These are phyloP conservation scores for Aspergillus sparsus DNA, from an alignment of 495 filamentous ascomycete genomes.

Conservation along the genomic window DNA sequence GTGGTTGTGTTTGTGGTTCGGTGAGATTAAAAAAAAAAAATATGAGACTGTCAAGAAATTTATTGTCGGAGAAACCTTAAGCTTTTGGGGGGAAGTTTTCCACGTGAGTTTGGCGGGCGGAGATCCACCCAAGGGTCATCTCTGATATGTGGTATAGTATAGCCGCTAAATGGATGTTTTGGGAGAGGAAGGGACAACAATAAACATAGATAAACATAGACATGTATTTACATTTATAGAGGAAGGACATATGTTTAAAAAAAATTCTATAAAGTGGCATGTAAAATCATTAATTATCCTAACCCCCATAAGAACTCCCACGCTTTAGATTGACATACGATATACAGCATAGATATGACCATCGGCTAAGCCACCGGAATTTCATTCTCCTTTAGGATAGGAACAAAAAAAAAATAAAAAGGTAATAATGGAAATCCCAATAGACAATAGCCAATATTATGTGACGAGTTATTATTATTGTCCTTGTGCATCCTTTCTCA, in stretches of 20 bases:
- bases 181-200: too few species aligned
- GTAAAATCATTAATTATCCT: conserved; percentile 9
- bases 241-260: neutral
- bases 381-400: neutral
- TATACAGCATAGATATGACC: conserved; percentile 4
- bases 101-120: conserved; percentile 26
- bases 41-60: too few species aligned
- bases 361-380: neutral
- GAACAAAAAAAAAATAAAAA: conserved; percentile 1
- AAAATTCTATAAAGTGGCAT: neutral
- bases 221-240: neutral
- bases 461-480: conserved; percentile 1
- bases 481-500: conserved; percentile 18
- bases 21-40: too few species aligned
- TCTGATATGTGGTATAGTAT: too few species aligned
- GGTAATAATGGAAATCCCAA: neutral
- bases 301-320: too few species aligned
- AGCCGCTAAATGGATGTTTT: too few species aligned
- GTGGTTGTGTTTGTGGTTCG: neutral
- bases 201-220: neutral
- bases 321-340: neutral
- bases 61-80: conserved; percentile 4
- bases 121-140: too few species aligned
- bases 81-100: conserved; percentile 24
- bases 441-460: neutral